phyloP scores from a whole-genome alignment of 2,329 filamentous ascomycete genomes.

The Zalaria obscura region DNA sequence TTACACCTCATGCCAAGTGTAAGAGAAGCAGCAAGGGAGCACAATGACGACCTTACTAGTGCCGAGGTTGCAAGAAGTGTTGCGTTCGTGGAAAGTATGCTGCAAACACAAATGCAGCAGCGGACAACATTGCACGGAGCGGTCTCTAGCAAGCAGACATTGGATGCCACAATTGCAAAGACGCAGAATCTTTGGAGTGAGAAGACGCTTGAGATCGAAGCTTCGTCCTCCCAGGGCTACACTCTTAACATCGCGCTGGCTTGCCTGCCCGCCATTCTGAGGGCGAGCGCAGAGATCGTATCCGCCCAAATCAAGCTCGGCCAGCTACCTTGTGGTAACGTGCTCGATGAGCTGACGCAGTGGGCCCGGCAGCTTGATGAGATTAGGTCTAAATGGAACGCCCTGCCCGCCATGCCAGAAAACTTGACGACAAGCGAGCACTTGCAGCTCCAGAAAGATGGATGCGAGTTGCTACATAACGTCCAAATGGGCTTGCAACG shows the following conservation, averaged over 20 bases:
- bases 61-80: slow-evolving; percentile 67
- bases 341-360: slow-evolving; percentile 1
- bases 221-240: slow-evolving; percentile 1
- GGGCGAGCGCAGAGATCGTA: slow-evolving; percentile 47
- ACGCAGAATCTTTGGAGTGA: slow-evolving; percentile 12
- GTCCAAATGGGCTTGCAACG: background rate
- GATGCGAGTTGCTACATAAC: slow-evolving; percentile 1
- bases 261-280: slow-evolving; percentile 60
- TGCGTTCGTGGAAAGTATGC: slow-evolving; percentile 74
- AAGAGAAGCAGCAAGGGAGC: slow-evolving; percentile 53
- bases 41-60: slow-evolving; percentile 72
- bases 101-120: slow-evolving; percentile 52
- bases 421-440: background rate
- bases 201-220: background rate
- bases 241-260: slow-evolving; percentile 13
- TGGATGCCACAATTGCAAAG: slow-evolving; percentile 25
- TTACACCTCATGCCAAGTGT: slow-evolving; percentile 59
- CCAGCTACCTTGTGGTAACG: slow-evolving; percentile 13
- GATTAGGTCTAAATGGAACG: background rate
- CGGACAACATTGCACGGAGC: slow-evolving; percentile 32
- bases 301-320: slow-evolving; percentile 54
- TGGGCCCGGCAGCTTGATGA: background rate
- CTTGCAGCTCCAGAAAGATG: background rate
- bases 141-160: slow-evolving; percentile 9
- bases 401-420: slow-evolving; percentile 1